These are phyloP conservation scores for Calonectria henricotiae DNA, from an alignment of 2,329 filamentous ascomycete species.

Conservation along the genomic window DNA sequence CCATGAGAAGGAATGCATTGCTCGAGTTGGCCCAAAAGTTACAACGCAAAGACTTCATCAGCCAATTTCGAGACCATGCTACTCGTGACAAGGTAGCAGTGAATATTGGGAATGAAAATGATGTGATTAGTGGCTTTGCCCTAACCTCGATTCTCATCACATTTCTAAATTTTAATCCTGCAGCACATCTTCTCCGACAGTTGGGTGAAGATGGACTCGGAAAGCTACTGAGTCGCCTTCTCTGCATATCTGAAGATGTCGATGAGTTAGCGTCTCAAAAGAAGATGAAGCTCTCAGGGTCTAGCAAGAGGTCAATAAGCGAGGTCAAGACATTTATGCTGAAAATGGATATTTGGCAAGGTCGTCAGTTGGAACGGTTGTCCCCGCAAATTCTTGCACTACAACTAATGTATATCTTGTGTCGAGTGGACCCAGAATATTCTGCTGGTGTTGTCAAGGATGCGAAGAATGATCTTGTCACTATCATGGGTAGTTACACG, in stretches of 20 bases:
- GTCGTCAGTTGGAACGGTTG: conserved; percentile 65
- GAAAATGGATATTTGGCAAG: conserved; percentile 74
- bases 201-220: conserved; percentile 71
- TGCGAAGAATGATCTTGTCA: conserved; percentile 50
- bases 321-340: conserved; percentile 70
- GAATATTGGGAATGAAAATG: conserved; percentile 72
- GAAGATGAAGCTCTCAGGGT: conserved; percentile 79
- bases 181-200: conserved; percentile 73
- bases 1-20: conserved; percentile 72
- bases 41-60: conserved; percentile 75
- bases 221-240: conserved; percentile 70
- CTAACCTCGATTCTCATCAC: conserved; percentile 76
- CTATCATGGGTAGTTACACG: conserved; percentile 48
- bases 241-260: conserved; percentile 72
- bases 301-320: conserved; percentile 71
- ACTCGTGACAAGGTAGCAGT: conserved; percentile 80
- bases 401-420: conserved; percentile 71
- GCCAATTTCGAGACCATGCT: conserved; percentile 82
- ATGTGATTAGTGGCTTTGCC: conserved; percentile 75
- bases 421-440: conserved; percentile 52
- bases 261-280: conserved; percentile 75
- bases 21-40: conserved; percentile 75
- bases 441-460: conserved; percentile 54
- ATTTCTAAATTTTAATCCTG: conserved; percentile 74
- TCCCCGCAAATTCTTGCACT: conserved; percentile 77